Conservation (phyloP, 495 filamentous ascomycete genomes). For the Neurospora discreta region DNA sequence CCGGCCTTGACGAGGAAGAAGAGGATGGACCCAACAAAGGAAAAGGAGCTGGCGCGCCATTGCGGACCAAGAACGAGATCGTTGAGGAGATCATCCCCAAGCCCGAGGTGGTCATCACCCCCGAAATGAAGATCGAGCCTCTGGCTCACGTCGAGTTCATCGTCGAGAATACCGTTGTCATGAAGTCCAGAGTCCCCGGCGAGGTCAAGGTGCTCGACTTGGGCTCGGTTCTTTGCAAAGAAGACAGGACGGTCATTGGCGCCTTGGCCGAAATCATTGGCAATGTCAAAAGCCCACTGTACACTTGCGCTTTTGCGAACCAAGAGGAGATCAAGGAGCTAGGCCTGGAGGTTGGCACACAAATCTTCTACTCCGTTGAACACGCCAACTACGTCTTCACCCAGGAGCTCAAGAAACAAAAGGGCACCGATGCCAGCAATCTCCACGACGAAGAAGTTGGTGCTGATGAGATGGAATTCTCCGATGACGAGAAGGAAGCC, state of each 20-base stretch:
- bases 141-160: constrained; percentile 63
- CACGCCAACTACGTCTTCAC: constrained; percentile 79
- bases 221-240: constrained; percentile 74
- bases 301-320: constrained; percentile 60
- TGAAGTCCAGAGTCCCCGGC: constrained; percentile 68
- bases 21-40: constrained; percentile 41
- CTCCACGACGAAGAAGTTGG: constrained; percentile 85
- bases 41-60: constrained; percentile 36
- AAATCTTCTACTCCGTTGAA: constrained; percentile 63
- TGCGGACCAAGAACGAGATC: constrained; percentile 66
- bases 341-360: constrained; percentile 51
- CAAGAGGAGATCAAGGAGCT: constrained; percentile 52
- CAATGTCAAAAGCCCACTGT: constrained; percentile 69
- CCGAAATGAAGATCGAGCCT: constrained; percentile 60
- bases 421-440: constrained; percentile 88
- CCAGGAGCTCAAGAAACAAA: constrained; percentile 58
- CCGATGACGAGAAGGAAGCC: constrained; percentile 87
- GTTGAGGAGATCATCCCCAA: constrained; percentile 56
- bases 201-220: constrained; percentile 73
- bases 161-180: constrained; percentile 64
- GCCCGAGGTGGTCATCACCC: constrained; percentile 61
- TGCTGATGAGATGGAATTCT: constrained; percentile 83
- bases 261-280: constrained; percentile 73
- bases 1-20: constrained; percentile 54
- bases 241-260: constrained; percentile 63